These are phyloP conservation scores for Phaseolus lunatus DNA, from an alignment of 306 rosid species.

Conservation along the genomic window DNA sequence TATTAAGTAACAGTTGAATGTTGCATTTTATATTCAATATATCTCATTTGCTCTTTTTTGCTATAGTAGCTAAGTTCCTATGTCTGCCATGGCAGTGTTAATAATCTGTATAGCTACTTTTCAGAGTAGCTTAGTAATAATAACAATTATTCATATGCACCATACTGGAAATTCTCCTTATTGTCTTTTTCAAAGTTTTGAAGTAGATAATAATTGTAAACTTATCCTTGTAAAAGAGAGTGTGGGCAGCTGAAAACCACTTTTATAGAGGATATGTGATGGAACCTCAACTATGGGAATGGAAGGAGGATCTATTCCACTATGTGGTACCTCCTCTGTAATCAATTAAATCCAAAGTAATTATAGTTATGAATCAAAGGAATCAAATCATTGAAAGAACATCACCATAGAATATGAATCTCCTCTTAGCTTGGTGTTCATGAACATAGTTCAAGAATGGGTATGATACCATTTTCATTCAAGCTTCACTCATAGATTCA, in stretches of 20 bases:
- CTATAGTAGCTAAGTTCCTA: neutral
- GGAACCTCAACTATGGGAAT: too few relatives aligned
- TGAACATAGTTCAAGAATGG: too few relatives aligned
- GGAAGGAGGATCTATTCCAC: too few relatives aligned
- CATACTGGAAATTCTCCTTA: neutral
- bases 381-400: too few relatives aligned
- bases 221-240: conserved; percentile 1
- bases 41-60: neutral
- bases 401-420: too few relatives aligned
- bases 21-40: neutral
- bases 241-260: neutral
- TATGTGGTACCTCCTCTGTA: too few relatives aligned
- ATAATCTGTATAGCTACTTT: conserved; percentile 20
- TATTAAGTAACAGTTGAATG: conserved; percentile 21
- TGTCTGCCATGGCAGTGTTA: conserved; percentile 8
- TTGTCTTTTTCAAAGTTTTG: neutral
- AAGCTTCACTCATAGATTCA: too few relatives aligned
- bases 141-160: neutral
- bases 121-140: neutral
- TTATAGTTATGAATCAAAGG: too few relatives aligned
- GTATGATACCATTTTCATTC: too few relatives aligned
- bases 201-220: neutral
- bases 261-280: neutral
- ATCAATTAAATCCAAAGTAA: too few relatives aligned
- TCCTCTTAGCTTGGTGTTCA: too few relatives aligned